Evolutionary conservation across 225 moss, liverwort and hornwort genomes (phyloP).

Genomic region (Pseudoscleropodium purum): DNA sequence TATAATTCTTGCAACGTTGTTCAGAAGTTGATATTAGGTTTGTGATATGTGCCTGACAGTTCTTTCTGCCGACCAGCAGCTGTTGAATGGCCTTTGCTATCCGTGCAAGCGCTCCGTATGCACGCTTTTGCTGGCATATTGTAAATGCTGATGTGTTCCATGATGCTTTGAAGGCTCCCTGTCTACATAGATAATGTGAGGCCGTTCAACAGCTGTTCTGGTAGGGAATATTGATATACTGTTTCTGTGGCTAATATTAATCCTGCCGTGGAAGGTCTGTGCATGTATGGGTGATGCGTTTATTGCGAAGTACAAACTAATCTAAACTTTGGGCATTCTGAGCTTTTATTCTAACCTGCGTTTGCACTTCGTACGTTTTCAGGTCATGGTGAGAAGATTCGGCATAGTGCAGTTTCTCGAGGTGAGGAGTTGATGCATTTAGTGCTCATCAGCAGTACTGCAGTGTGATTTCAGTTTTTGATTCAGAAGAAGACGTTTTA

Average conservation of each 20-base stretch:
- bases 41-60: conserved; percentile 30
- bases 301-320: neutral
- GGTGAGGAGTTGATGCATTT: conserved; percentile 27
- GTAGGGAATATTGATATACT: conserved; percentile 19
- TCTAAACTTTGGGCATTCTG: neutral
- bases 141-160: conserved; percentile 21
- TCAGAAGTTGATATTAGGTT: conserved; percentile 6
- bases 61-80: conserved; percentile 25
- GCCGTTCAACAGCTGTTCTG: conserved; percentile 57
- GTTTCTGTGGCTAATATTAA: neutral
- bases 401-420: conserved; percentile 57
- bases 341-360: neutral
- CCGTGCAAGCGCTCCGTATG: conserved; percentile 11
- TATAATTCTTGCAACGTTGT: neutral
- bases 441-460: neutral
- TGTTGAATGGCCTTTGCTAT: conserved; percentile 58
- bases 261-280: conserved; percentile 16
- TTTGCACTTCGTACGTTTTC: neutral
- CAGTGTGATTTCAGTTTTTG: neutral
- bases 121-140: conserved; percentile 25
- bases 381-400: conserved; percentile 73
- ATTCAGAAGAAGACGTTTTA: neutral
- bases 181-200: conserved; percentile 26
- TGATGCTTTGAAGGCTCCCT: conserved; percentile 27
- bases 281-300: neutral